A percentile compares a stretch with the other conserved stretches of the same genome.
Conservation (phyloP, 2,329 filamentous ascomycete genomes). For the Botrytis byssoidea region DNA sequence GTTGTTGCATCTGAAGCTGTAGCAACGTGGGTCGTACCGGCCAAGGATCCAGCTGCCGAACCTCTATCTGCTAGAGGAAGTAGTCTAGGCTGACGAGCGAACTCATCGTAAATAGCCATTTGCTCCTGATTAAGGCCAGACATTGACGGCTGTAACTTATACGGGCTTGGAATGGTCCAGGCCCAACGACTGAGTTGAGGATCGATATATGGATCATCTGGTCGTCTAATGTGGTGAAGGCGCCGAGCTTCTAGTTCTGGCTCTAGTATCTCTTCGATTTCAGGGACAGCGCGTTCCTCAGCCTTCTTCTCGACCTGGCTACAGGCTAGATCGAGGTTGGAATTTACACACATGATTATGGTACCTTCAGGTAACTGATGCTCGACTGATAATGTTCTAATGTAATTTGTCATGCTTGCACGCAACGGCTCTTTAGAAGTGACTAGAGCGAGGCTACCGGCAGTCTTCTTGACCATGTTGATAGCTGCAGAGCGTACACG, state of each 20-base stretch:
- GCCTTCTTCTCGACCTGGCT: slow-evolving; percentile 93
- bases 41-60: slow-evolving; percentile 42
- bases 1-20: slow-evolving; percentile 61
- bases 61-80: slow-evolving; percentile 32
- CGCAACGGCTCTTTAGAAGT: slow-evolving; percentile 96
- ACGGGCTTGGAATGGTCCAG: slow-evolving; percentile 89
- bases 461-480: slow-evolving; percentile 92
- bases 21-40: slow-evolving; percentile 55
- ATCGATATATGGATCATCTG: slow-evolving; percentile 83
- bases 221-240: slow-evolving; percentile 69
- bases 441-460: slow-evolving; percentile 91
- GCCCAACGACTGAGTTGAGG: slow-evolving; percentile 84
- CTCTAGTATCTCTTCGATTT: slow-evolving; percentile 93
- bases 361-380: slow-evolving; percentile 87
- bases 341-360: slow-evolving; percentile 98
- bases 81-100: slow-evolving; percentile 78
- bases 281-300: slow-evolving; percentile 85
- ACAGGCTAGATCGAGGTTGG: slow-evolving; percentile 91
- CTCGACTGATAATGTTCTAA: slow-evolving; percentile 66
- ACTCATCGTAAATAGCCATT: slow-evolving; percentile 94
- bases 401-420: slow-evolving; percentile 96
- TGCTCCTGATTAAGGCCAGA: slow-evolving; percentile 86
- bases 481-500: slow-evolving; percentile 82
- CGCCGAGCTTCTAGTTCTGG: slow-evolving; percentile 74
- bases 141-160: slow-evolving; percentile 70